phyloP scores from a whole-genome alignment of 164 flowering plant species.

The Saururus chinensis region DNA sequence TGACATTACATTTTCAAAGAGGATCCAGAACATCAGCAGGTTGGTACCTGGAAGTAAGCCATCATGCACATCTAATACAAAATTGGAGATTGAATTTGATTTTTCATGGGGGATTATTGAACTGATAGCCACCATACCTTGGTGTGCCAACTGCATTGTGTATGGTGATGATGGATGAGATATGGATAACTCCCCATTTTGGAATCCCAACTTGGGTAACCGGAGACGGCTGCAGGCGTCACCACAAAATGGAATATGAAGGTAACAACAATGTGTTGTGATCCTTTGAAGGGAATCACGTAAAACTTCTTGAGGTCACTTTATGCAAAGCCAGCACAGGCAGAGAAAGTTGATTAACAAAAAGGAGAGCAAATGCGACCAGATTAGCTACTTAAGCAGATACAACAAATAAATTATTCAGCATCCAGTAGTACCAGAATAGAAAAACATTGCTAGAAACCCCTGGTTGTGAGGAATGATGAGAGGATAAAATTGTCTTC shows the following conservation, averaged over 20 bases:
- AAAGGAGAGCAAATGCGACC: no score
- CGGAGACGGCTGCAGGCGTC: conserved; percentile 64
- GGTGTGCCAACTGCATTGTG: conserved; percentile 95
- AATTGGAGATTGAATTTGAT: no score
- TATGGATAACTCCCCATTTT: conserved; percentile 85
- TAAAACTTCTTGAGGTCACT: conserved; percentile 85
- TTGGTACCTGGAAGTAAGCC: conserved; percentile 54
- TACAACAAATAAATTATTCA: no score
- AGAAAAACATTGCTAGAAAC: no score
- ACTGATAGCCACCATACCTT: conserved; percentile 30
- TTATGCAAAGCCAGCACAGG: conserved; percentile 68
- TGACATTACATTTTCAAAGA: conserved; percentile 98
- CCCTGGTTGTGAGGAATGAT: no score
- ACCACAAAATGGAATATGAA: conserved; percentile 81
- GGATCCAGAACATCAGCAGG: conserved; percentile 83
- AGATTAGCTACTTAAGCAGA: no score
- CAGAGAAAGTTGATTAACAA: no score
- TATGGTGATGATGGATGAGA: conserved; percentile 78
- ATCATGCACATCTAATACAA: no score
- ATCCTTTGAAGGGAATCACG: conserved; percentile 87
- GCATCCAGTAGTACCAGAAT: no score
- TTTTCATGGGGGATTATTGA: background rate
- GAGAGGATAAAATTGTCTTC: no score
- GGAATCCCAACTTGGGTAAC: conserved; percentile 91
- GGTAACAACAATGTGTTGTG: conserved; percentile 79